Evolutionary conservation across 805 yeast species (phyloP).

Genomic region (Saccharomycopsis sp.): DNA sequence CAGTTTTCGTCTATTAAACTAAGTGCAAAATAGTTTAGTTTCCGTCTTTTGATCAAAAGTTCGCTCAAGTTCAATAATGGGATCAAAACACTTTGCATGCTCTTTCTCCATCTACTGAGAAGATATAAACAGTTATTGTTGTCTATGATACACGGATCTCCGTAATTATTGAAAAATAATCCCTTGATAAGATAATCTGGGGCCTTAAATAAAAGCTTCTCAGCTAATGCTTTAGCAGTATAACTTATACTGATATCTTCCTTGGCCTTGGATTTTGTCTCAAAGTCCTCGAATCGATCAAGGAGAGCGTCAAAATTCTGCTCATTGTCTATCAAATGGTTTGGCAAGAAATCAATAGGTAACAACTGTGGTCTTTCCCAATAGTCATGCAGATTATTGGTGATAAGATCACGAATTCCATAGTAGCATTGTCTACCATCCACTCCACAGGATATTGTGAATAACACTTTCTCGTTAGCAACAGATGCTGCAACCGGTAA

Average conservation of each 20-base stretch:
- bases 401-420: slow-evolving; percentile 41
- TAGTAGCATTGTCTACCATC: slow-evolving; percentile 33
- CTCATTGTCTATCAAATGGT: slow-evolving; percentile 5
- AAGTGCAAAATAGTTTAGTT: slow-evolving; percentile 69
- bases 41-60: slow-evolving; percentile 40
- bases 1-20: slow-evolving; percentile 68
- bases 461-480: slow-evolving; percentile 50
- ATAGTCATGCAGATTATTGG: slow-evolving; percentile 33
- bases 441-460: slow-evolving; percentile 40
- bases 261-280: slow-evolving; percentile 16
- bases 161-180: slow-evolving; percentile 77
- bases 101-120: slow-evolving; percentile 70
- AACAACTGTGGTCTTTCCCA: slow-evolving; percentile 34
- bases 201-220: slow-evolving; percentile 3
- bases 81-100: slow-evolving; percentile 76
- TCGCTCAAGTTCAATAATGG: slow-evolving; percentile 65
- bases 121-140: slow-evolving; percentile 64
- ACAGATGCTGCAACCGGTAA: slow-evolving; percentile 69
- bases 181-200: slow-evolving; percentile 42
- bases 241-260: slow-evolving; percentile 25
- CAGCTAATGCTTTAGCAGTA: slow-evolving; percentile 25
- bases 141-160: slow-evolving; percentile 90
- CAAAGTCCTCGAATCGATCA: slow-evolving; percentile 17
- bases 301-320: slow-evolving; percentile 21
- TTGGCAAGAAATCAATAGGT: slow-evolving; percentile 28